Evolutionary conservation across 2,329 filamentous ascomycete genomes (phyloP), one percentile per base, ranked within the genome.

Genomic region (Hypoxylon rubiginosum): DNA sequence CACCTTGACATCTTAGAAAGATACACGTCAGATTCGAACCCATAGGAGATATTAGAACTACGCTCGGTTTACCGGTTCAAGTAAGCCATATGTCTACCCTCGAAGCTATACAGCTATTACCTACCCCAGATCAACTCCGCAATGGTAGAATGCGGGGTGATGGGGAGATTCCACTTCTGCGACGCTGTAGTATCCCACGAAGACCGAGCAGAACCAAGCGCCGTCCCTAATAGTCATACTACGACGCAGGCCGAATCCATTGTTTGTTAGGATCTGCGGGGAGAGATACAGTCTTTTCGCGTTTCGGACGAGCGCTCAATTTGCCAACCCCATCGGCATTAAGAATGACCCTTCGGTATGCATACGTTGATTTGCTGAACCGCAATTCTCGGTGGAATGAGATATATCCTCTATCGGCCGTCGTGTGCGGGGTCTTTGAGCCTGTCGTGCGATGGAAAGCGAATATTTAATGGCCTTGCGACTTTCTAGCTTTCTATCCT

Each of bases 111-210:
- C 24, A 15, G 15, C 28, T 9, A 11, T 11, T 41, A 46, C 15
- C 17, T 28, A 24, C 21, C 21, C 43, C 43, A 13, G 34, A n/a
- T 48, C 36, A 30, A 28, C 46, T 52, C 45, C 34, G n/a, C 21
- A 48, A 39, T 13, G 36, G 48, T 15, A 28, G 19, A 43, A 57
- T 66, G 66, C 62, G 66, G 66, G 66, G 66, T 63, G 66, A 52
- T 13, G 59, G 45, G 57, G 58, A 49, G 58, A 26, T 19, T 41
- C 43, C 32, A 45, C 63, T 54, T 24, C 11, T n/a, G 8, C 5
- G 34, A 54, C 32, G 32, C 32, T n/a, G n/a, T n/a, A n/a, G 26
- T 28, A 7, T 7, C 26, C 26, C 26, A 3, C 3, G 7, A 28
- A 28, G 26, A 28, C 26, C 26, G 7, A 28, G 26, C 7, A 28